phyloP scores from a whole-genome alignment of 1,284 basidiomycete species.

The Cystodermella granulosa region DNA sequence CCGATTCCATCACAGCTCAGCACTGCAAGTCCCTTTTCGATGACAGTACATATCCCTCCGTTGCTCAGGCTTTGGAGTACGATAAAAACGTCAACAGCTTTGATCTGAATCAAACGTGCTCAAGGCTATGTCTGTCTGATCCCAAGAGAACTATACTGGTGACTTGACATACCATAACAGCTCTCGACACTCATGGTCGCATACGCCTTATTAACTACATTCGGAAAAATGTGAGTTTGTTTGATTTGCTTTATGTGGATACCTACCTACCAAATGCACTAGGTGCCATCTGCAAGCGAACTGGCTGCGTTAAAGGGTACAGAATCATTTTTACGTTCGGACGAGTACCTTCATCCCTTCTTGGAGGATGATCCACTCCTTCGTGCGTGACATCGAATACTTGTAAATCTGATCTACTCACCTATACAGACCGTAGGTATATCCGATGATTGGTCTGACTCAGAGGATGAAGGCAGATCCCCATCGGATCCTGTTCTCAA shows the following conservation, averaged over 20 bases:
- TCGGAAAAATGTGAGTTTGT: slow-evolving; percentile 49
- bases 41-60: slow-evolving; percentile 56
- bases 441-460: slow-evolving; percentile 71
- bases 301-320: slow-evolving; percentile 48
- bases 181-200: slow-evolving; percentile 59
- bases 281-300: slow-evolving; percentile 52
- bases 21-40: slow-evolving; percentile 81
- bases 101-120: slow-evolving; percentile 52
- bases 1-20: slow-evolving; percentile 54
- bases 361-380: slow-evolving; percentile 82
- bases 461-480: slow-evolving; percentile 47
- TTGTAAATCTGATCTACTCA: no score
- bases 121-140: slow-evolving; percentile 52
- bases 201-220: slow-evolving; percentile 86
- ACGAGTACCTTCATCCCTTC: slow-evolving; percentile 74
- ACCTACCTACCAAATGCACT: slow-evolving; percentile 6
- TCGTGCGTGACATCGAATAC: no score
- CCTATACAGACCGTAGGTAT: slow-evolving; percentile 24
- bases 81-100: slow-evolving; percentile 63
- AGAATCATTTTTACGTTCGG: slow-evolving; percentile 64
- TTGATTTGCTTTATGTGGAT: slow-evolving; percentile 4
- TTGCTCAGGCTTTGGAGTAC: slow-evolving; percentile 57
- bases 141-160: no score
- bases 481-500: slow-evolving; percentile 39
- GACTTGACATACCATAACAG: slow-evolving; percentile 27